phyloP scores from a whole-genome alignment of 805 yeast species.

The Candida boidinii region DNA sequence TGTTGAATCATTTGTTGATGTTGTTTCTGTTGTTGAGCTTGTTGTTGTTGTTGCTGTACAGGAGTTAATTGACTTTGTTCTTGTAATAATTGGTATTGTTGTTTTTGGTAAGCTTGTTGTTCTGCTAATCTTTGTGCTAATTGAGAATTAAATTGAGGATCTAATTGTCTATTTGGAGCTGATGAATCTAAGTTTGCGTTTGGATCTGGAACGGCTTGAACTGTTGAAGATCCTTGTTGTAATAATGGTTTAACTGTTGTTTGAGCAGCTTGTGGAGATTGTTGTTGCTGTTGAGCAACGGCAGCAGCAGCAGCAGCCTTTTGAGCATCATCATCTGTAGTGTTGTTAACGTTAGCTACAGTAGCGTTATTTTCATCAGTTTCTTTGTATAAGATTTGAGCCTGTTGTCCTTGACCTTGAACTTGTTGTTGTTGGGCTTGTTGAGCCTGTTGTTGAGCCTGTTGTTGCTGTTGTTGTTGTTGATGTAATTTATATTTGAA shows the following conservation, averaged over 20 bases:
- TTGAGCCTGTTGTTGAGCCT: constrained; percentile 20
- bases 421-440: constrained; percentile 14
- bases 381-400: constrained; percentile 11
- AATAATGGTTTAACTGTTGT: constrained; percentile 18
- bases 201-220: constrained; percentile 23
- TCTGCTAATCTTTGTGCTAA: constrained; percentile 4
- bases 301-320: constrained; percentile 1
- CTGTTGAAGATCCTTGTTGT: constrained; percentile 23
- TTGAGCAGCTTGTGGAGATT: constrained; percentile 4
- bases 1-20: constrained; percentile 10
- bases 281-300: constrained; percentile 10
- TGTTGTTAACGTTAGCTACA: constrained; percentile 8
- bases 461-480: constrained; percentile 32
- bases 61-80: constrained; percentile 7
- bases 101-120: constrained; percentile 21
- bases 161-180: no score
- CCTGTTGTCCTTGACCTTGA: constrained; percentile 14
- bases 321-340: neutral
- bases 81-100: constrained; percentile 24
- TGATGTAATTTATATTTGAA: constrained; percentile 64
- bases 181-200: no score
- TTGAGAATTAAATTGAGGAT: no score
- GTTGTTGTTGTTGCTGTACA: constrained; percentile 11
- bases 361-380: constrained; percentile 9
- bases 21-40: constrained; percentile 11